Evolutionary conservation across 2,329 filamentous ascomycete species (phyloP).

Genomic region (Ophiognomonia clavigignenti-juglandacearum): DNA sequence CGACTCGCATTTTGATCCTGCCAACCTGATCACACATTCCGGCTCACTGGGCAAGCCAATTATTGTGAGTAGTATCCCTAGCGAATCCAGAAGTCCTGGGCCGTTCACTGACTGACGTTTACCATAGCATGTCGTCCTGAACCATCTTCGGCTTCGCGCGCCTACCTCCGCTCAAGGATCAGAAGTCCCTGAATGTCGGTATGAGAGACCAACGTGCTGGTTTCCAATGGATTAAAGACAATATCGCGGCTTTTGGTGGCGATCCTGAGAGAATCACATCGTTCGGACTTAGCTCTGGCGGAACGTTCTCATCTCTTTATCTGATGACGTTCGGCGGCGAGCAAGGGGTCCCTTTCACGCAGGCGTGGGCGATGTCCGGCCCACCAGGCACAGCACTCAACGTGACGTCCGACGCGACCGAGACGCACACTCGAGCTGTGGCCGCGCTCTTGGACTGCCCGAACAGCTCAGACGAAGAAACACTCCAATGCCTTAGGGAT

Average conservation of each 20-base stretch:
- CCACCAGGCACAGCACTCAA: constrained; percentile 29
- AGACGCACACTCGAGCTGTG: constrained; percentile 23
- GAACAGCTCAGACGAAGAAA: constrained; percentile 9
- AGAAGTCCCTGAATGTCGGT: constrained; percentile 24
- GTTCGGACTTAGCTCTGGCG: constrained; percentile 20
- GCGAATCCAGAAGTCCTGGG: too few species aligned
- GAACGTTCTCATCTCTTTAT: constrained; percentile 22
- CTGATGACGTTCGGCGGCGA: constrained; percentile 24
- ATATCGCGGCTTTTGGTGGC: constrained; percentile 24
- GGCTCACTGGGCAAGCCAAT: constrained; percentile 19
- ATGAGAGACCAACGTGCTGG: constrained; percentile 23
- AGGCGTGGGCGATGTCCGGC: constrained; percentile 29
- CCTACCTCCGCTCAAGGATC: constrained; percentile 20
- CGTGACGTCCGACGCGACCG: constrained; percentile 24
- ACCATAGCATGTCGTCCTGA: constrained; percentile 16
- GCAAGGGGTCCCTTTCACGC: constrained; percentile 27
- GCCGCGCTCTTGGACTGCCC: constrained; percentile 19
- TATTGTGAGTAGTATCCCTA: constrained; percentile 9
- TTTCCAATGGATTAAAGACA: constrained; percentile 24
- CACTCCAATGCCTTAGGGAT: constrained; percentile 20
- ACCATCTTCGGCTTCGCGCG: constrained; percentile 28
- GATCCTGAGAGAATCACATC: constrained; percentile 21
- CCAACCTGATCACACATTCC: constrained; percentile 18
- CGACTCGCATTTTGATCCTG: constrained; percentile 22
- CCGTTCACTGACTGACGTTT: neutral